Percentiles rank a stretch among this genome's conserved stretches.
Conservation (phyloP, 108 stramenopile species). For the Hondaea fermentalgiana region DNA sequence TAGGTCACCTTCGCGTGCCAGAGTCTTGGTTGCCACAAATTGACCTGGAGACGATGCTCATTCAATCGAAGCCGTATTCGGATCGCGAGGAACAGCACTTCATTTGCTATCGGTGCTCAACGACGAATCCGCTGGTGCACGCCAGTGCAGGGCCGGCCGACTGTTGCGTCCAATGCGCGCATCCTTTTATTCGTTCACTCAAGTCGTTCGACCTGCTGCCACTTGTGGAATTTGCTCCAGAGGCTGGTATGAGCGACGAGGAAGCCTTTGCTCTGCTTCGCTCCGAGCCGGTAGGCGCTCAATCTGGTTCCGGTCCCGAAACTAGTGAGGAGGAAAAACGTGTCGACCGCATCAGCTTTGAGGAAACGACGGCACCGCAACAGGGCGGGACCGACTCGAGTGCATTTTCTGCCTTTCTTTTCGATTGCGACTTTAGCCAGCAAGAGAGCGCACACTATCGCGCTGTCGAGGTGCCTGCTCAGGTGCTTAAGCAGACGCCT, state of each 20-base stretch:
- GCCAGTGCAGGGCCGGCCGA: slow-evolving; percentile 40
- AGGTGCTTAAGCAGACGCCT: slow-evolving; percentile 17
- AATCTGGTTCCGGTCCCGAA: neutral
- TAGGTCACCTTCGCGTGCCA: slow-evolving; percentile 42
- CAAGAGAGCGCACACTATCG: slow-evolving; percentile 23
- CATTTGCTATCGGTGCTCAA: slow-evolving; percentile 62
- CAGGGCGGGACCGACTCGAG: neutral
- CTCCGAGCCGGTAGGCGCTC: neutral
- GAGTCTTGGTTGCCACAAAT: slow-evolving; percentile 46
- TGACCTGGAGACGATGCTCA: slow-evolving; percentile 45
- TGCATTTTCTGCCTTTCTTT: slow-evolving; percentile 39
- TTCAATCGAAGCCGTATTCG: slow-evolving; percentile 51
- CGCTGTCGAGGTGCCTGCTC: slow-evolving; percentile 34
- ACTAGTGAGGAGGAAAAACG: neutral
- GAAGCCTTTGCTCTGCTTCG: slow-evolving; percentile 40
- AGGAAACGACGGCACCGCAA: neutral
- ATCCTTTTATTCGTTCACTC: slow-evolving; percentile 59
- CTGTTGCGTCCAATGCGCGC: slow-evolving; percentile 57
- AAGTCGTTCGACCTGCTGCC: slow-evolving; percentile 62
- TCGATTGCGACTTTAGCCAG: slow-evolving; percentile 36
- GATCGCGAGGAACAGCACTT: slow-evolving; percentile 57
- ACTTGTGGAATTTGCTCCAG: slow-evolving; percentile 63
- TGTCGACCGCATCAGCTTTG: slow-evolving; percentile 28
- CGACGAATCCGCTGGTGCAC: slow-evolving; percentile 53
- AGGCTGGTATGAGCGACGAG: slow-evolving; percentile 37